A percentile compares a stretch with the other conserved stretches of the same genome.
Evolutionary conservation across 345 rosid genomes (phyloP).

Genomic region (Barbarea vulgaris): DNA sequence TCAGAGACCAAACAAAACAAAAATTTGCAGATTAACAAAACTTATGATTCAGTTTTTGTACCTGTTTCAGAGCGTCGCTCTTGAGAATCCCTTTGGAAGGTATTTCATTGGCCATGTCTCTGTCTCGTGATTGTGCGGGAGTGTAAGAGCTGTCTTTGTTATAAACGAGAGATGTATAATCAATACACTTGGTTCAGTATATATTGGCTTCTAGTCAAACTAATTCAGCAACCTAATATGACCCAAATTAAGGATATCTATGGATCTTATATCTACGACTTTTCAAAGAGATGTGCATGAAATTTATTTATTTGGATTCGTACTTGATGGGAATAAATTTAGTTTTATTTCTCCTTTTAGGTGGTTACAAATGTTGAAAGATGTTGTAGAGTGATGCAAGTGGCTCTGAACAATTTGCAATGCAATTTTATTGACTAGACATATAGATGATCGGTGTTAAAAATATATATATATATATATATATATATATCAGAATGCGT

Average conservation of each 20-base stretch:
- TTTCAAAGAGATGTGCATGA: not conserved
- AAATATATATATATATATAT: no score
- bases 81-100: slow-evolving; percentile 37
- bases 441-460: no score
- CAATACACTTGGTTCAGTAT: slow-evolving; percentile 14
- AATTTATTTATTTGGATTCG: not conserved
- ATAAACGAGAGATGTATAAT: not conserved
- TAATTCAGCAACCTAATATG: not conserved
- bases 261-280: slow-evolving; percentile 21
- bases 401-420: not conserved
- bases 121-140: not conserved
- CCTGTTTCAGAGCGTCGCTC: slow-evolving; percentile 31
- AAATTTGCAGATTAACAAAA: not conserved
- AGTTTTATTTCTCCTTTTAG: not conserved
- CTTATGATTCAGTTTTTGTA: not conserved
- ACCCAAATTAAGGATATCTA: not conserved
- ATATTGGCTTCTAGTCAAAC: slow-evolving; percentile 9
- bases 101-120: slow-evolving; percentile 26
- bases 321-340: not conserved
- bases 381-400: not conserved
- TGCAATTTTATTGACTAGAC: not conserved
- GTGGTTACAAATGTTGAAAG: not conserved
- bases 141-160: not conserved
- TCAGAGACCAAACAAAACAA: not conserved
- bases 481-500: no score